These are phyloP conservation scores for Penicillium sp. DNA, from an alignment of 2,329 filamentous ascomycete genomes.

Conservation along the genomic window DNA sequence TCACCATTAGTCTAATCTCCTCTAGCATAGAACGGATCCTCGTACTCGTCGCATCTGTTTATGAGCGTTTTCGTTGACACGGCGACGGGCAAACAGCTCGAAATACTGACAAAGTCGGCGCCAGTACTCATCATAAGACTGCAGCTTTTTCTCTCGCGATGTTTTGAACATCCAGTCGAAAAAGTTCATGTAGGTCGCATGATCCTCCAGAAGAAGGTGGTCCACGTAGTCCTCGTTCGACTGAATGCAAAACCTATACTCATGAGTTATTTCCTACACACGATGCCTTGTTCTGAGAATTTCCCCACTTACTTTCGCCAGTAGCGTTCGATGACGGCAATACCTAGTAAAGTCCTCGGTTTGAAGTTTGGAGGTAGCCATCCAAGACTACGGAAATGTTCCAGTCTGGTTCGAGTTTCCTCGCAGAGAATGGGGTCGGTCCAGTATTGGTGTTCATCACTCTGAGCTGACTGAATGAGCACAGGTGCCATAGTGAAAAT, in stretches of 20 bases:
- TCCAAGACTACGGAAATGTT: too few species aligned
- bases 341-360: constrained; percentile 10
- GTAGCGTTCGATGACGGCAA: constrained; percentile 24
- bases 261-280: too few species aligned
- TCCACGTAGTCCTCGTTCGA: constrained; percentile 21
- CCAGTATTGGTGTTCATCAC: too few species aligned
- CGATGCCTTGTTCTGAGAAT: neutral
- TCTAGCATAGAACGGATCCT: too few species aligned
- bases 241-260: constrained; percentile 25
- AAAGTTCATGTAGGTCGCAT: constrained; percentile 27
- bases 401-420: too few species aligned
- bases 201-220: constrained; percentile 14
- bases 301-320: constrained; percentile 9
- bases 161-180: constrained; percentile 28
- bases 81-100: constrained; percentile 20
- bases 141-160: constrained; percentile 21
- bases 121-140: constrained; percentile 28
- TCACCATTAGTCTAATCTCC: too few species aligned
- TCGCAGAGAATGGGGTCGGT: too few species aligned
- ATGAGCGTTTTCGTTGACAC: constrained; percentile 17
- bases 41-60: too few species aligned
- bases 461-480: too few species aligned
- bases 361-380: too few species aligned
- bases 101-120: constrained; percentile 23
- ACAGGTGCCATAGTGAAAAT: neutral